These are phyloP conservation scores for Cyberlindnera mississippiensis DNA, from an alignment of 805 yeast genomes.

Conservation along the genomic window DNA sequence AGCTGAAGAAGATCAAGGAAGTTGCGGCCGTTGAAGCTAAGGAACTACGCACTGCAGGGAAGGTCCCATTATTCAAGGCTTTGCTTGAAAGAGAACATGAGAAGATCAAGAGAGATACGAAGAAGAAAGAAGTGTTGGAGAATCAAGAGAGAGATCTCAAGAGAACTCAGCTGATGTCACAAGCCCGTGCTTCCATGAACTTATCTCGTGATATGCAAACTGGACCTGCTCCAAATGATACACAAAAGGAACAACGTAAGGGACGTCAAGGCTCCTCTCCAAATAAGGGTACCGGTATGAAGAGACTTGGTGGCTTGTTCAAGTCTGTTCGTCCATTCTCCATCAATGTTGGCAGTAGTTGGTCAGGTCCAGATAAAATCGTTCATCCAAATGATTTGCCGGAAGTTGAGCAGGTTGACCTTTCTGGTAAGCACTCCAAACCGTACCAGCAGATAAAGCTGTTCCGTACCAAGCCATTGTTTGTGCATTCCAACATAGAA, in stretches of 20 bases:
- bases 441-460: slow-evolving; percentile 47
- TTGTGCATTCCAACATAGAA: slow-evolving; percentile 35
- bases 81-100: slow-evolving; percentile 47
- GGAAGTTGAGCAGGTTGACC: slow-evolving; percentile 38
- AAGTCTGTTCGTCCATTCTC: slow-evolving; percentile 59
- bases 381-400: slow-evolving; percentile 60
- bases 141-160: slow-evolving; percentile 35
- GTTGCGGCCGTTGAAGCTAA: slow-evolving; percentile 41
- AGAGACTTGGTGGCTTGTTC: slow-evolving; percentile 55
- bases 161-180: slow-evolving; percentile 31
- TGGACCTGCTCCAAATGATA: slow-evolving; percentile 13
- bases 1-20: slow-evolving; percentile 36
- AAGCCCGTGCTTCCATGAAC: slow-evolving; percentile 23
- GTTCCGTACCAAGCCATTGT: slow-evolving; percentile 35
- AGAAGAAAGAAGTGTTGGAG: slow-evolving; percentile 38
- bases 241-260: slow-evolving; percentile 17
- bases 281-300: slow-evolving; percentile 27
- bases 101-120: slow-evolving; percentile 48
- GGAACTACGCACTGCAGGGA: slow-evolving; percentile 33
- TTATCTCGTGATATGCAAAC: slow-evolving; percentile 10
- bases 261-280: slow-evolving; percentile 20
- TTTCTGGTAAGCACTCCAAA: slow-evolving; percentile 38
- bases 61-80: slow-evolving; percentile 39
- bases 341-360: slow-evolving; percentile 39
- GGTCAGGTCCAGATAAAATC: slow-evolving; percentile 41